These are phyloP conservation scores for Anthostomella pinea DNA, from an alignment of 2,329 filamentous ascomycete genomes.

Conservation along the genomic window DNA sequence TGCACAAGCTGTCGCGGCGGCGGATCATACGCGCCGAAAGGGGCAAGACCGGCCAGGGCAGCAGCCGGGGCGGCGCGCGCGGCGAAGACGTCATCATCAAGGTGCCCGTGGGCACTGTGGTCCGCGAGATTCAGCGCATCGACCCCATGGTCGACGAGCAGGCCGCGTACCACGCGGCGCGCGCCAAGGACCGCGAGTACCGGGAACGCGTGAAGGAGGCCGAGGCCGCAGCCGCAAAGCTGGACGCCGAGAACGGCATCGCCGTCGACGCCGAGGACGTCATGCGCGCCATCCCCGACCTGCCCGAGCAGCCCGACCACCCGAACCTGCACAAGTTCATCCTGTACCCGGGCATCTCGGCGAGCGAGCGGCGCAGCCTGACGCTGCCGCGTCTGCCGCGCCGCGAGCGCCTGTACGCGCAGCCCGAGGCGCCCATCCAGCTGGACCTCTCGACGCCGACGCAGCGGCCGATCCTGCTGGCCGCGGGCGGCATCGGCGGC, in stretches of 20 bases:
- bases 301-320: slow-evolving; percentile 34
- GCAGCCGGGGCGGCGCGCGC: slow-evolving; percentile 68
- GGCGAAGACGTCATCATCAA: slow-evolving; percentile 86
- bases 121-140: slow-evolving; percentile 74
- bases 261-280: slow-evolving; percentile 12
- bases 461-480: slow-evolving; percentile 78
- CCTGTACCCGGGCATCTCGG: slow-evolving; percentile 74
- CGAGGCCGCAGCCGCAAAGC: slow-evolving; percentile 39
- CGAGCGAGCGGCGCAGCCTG: slow-evolving; percentile 61
- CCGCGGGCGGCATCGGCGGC: slow-evolving; percentile 83
- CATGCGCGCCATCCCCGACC: slow-evolving; percentile 28
- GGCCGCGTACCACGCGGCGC: slow-evolving; percentile 34
- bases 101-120: slow-evolving; percentile 88
- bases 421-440: slow-evolving; percentile 70
- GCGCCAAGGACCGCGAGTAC: slow-evolving; percentile 36
- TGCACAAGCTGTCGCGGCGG: slow-evolving; percentile 84
- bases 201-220: slow-evolving; percentile 24
- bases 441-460: slow-evolving; percentile 75
- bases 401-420: slow-evolving; percentile 56
- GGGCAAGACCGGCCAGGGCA: slow-evolving; percentile 77
- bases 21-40: slow-evolving; percentile 71
- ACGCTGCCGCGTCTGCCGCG: slow-evolving; percentile 50
- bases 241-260: slow-evolving; percentile 37
- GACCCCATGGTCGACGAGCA: slow-evolving; percentile 72
- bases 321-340: slow-evolving; percentile 71